Base-by-base conservation (phyloP, 2,329 filamentous ascomycete species). In the Fusarium albosuccineum region DNA sequence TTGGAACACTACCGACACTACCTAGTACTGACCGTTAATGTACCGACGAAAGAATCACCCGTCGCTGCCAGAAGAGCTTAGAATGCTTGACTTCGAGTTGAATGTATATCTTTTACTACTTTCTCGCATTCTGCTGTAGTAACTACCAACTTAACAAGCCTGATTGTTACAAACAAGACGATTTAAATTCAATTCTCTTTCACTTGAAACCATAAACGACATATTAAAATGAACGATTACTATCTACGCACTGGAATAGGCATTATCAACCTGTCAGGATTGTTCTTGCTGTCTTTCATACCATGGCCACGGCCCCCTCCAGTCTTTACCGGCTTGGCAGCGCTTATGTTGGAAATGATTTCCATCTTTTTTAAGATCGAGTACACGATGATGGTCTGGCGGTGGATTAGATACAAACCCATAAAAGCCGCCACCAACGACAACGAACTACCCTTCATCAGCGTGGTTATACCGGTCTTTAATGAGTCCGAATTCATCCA, bases 401-500 rank as follows among this genome's bases (percentile, higher is more conserved):
- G 41, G 34, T 56, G 53, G 53, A 34, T 48, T 42, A 40, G 14
- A 6, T 56, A 56, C 27, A 40, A 56, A 26, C 53, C 53, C n/a
- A 27, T 11, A 13, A 48, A 27, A 49, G 11, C 17, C 13, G 26
- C 33, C 37, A 16, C 34, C n/a, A 10, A 56, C 22, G 53, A 48
- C 33, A 14, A 48, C 16, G 26, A 40, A 30, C 45, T 48, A 8
- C 53, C 53, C 42, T n/a, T 48, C 17, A 40, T 56, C 4, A 56
- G 42, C 34, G 53, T 56, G 34, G 42, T 56, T 17, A 48, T 56
- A 39, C 53, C 53, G 9, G 53, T 40, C 34, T 56, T 26, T 22
- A 56, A 56, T 41, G 53, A 56, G 29, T 56, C 53, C 11, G 53
- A 33, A 48, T 56, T 56, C n/a, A 48, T 56, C 14, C 34, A 41